Evolutionary conservation across 2,329 filamentous ascomycete genomes (phyloP), one percentile per base, ranked within the genome.

Genomic region (Trichoderma sp.): DNA sequence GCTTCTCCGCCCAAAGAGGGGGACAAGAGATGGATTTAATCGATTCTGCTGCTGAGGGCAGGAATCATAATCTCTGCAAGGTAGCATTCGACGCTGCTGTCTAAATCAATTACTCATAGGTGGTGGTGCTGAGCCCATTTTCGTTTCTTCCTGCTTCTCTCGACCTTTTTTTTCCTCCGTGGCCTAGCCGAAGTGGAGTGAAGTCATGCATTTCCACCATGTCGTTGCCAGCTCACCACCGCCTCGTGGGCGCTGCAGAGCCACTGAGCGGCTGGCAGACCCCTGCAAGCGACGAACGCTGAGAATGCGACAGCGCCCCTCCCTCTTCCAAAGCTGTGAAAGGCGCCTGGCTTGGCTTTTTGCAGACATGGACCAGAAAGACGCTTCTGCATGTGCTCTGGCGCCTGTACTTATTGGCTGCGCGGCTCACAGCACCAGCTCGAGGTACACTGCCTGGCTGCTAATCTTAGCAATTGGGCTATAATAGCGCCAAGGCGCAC

Each of bases 161-260:
- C 30, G 49, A 43, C 32, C 28, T 52, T 52, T 64, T 11, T 64
- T 39, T 34, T 51, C 56, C 52, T 58, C 58, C 37, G 46, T 58
- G 60, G 39, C 7, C 46, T 24, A 49, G 46, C 30, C 46, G 39
- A 21, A 55, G 63, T 66, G 63, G 63, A 66, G 51, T 34, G 54
- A 56, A 49, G 46, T 66, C 63, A 58, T 56, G 51, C 52, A 66
- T 43, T 43, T 43, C 39, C 34, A 49, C 46, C 34, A 14, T 34
- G 32, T 34, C 52, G 58, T 39, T 68, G 67, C 67, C 67, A 68
- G 67, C 67, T 64, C 67, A 68, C 67, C 67, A 68, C 67, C 67
- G 67, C 67, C 59, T 64, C 67, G 56, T 66, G 64, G 54, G 46
- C 37, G 64, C 21, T 66, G 64, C 54, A 66, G 64, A 66, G 64